phyloP scores from a whole-genome alignment of 768 basidiomycete genomes.

The Tephrocybe sp. region DNA sequence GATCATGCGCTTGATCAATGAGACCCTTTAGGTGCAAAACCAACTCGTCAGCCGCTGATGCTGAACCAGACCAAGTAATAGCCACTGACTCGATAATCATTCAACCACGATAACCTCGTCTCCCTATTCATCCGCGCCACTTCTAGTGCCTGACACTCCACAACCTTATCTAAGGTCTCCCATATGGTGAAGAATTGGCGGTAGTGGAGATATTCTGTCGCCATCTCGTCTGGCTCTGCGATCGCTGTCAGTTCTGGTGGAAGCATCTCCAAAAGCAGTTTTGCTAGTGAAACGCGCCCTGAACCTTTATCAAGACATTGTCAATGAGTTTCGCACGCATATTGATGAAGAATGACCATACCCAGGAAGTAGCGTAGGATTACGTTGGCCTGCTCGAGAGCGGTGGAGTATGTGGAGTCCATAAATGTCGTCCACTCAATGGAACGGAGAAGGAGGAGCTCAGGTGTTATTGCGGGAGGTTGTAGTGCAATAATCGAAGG shows the following conservation, averaged over 20 bases:
- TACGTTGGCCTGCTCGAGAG: slow-evolving; percentile 84
- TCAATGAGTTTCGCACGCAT: not conserved
- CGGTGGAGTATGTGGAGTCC: slow-evolving; percentile 69
- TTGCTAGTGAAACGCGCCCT: slow-evolving; percentile 73
- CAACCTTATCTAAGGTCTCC: slow-evolving; percentile 60
- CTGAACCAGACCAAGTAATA: not conserved
- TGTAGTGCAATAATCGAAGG: slow-evolving; percentile 61
- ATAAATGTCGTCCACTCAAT: slow-evolving; percentile 92
- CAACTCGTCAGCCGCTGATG: not conserved
- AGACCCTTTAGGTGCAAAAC: slow-evolving; percentile 45
- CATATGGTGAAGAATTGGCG: slow-evolving; percentile 77
- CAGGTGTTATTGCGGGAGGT: slow-evolving; percentile 51
- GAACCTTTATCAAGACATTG: slow-evolving; percentile 40
- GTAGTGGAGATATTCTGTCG: slow-evolving; percentile 77
- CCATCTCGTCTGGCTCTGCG: slow-evolving; percentile 64
- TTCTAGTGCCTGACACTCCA: slow-evolving; percentile 58
- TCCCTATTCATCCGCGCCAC: slow-evolving; percentile 57
- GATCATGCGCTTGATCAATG: slow-evolving; percentile 62
- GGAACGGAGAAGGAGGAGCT: slow-evolving; percentile 72
- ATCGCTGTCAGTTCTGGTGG: slow-evolving; percentile 63
- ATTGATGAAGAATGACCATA: not conserved
- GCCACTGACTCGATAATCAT: slow-evolving; percentile 55
- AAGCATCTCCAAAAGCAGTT: slow-evolving; percentile 52
- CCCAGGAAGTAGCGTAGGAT: slow-evolving; percentile 89
- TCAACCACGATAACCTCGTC: slow-evolving; percentile 55